These are phyloP conservation scores for Plasmodium vivax DNA, from an alignment of 169 alveolate species.

Conservation along the genomic window DNA sequence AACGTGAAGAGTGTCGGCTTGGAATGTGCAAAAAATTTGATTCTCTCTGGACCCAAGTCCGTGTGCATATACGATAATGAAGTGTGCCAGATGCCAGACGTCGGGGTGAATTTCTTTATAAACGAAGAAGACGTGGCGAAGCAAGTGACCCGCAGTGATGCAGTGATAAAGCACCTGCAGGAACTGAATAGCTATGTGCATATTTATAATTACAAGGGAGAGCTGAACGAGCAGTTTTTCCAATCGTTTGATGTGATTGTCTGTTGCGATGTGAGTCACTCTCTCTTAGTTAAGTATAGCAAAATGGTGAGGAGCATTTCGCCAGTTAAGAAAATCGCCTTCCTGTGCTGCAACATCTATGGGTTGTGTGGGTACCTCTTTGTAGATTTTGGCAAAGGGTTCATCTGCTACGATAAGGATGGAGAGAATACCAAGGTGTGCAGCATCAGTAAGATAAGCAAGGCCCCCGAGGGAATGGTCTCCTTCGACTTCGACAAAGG, in stretches of 20 bases:
- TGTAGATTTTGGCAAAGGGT: constrained; percentile 95
- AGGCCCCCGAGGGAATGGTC: constrained; percentile 63
- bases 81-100: constrained; percentile 88
- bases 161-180: constrained; percentile 89
- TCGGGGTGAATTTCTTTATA: constrained; percentile 95
- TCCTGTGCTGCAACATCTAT: constrained; percentile 85
- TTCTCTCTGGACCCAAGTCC: constrained; percentile 96
- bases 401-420: constrained; percentile 87
- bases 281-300: constrained; percentile 76
- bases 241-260: constrained; percentile 86
- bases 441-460: constrained; percentile 87
- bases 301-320: constrained; percentile 78
- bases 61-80: constrained; percentile 93
- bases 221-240: constrained; percentile 76
- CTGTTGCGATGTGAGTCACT: constrained; percentile 82
- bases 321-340: constrained; percentile 84
- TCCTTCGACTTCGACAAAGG: constrained; percentile 51
- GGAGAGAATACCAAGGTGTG: constrained; percentile 92
- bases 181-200: constrained; percentile 72
- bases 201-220: constrained; percentile 62
- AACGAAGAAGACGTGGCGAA: constrained; percentile 92
- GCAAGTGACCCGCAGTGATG: constrained; percentile 92
- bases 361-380: constrained; percentile 97
- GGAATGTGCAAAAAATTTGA: constrained; percentile 95
- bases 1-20: constrained; percentile 95